Evolutionary conservation across 108 stramenopile genomes (phyloP), one percentile per base, ranked within the genome.

Genomic region (Skeletonema tropicum): DNA sequence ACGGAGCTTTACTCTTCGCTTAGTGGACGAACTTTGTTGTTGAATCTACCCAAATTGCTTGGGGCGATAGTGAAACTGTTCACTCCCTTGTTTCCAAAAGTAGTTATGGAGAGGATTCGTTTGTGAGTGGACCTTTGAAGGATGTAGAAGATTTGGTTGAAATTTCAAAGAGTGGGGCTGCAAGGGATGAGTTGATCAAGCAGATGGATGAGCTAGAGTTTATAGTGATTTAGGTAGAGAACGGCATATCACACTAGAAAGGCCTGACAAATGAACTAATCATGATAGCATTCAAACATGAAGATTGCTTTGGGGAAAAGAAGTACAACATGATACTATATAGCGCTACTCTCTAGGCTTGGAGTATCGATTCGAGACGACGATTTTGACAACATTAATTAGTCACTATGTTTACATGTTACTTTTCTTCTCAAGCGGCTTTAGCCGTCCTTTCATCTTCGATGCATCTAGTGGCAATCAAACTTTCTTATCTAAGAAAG

Each of bases 11-110:
- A 90, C 60, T 92, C 94, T 1, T 67, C 75, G 23, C 64, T 91
- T 4, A 71, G 25, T 45, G 92, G 94, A 26, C 90, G 90, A 8
- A 91, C 92, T 30, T 74, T 95, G 31, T 57, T 95, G 48, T 68
- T 93, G 55, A 95, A 95, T 83, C 84, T 90, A 17, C 94, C 94
- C 17, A 41, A 9, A 3, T 58, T 95, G 21, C 65, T 93, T 55
- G 68, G 75, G 29, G 89, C 86, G 12, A 55, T 95, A 30, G 91
- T 89, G 17, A 90, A 88, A 64, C 42, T 95, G 10, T 93, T 95
- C 62, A 95, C 88, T 13, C 94, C 94, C n/a, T 74, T 95, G 26
- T 92, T 95, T 76, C 91, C 94, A 5, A 23, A 57, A 21, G 81
- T 71, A 48, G 94, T 95, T 5, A 80, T 79, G 31, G 65, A 78